Evolutionary conservation across 2,329 filamentous ascomycete species (phyloP), one percentile per base, ranked within the genome.

Genomic region (Cladophialophora psammophila): DNA sequence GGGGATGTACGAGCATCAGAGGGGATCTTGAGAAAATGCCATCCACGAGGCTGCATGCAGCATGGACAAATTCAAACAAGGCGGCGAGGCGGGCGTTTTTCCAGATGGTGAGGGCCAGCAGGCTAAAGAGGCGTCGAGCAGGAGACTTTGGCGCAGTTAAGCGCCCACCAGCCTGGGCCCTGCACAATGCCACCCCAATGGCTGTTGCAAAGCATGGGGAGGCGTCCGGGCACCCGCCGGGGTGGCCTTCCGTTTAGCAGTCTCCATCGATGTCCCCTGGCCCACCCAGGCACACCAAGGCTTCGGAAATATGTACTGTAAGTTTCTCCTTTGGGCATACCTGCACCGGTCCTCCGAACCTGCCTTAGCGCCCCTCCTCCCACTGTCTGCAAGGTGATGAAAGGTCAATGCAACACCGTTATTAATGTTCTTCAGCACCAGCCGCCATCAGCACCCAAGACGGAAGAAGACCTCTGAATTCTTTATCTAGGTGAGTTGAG

Each of bases 331-430:
- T 42, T 42, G 8, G 40, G 40, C 40, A 42, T n/a, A 42, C 40
- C 40, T 42, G 8, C 18, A n/a, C 26, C 26, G 26, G 26, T 26
- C 26, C 26, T 26, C 26, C 26, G 26, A 26, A 26, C 48, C 42
- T 34, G 57, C 42, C 5, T 31, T 48, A 32, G 18, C 40, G 35
- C n/a, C n/a, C 36, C 5, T 15, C 10, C 6, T 10, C 18, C 26
- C 18, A 5, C 15, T 42, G 15, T 5, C 56, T 59, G 56, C 56
- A 59, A 32, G 56, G 36, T 59, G 56, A 59, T 45, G 38, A 45
- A 57, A 59, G 12, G 18, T n/a, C 26, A 60, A 50, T 60, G 58
- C 58, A 52, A 60, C 58, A 26, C 10, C 42, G 32, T 60, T 60
- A 60, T 60, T 60, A 60, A 60, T 60, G 36, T 42, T 36, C 35